A percentile compares a stretch with the other conserved stretches of the same genome.
These are phyloP conservation scores for Trypethelium eluteriae DNA, from an alignment of 495 filamentous ascomycete genomes.

Conservation along the genomic window DNA sequence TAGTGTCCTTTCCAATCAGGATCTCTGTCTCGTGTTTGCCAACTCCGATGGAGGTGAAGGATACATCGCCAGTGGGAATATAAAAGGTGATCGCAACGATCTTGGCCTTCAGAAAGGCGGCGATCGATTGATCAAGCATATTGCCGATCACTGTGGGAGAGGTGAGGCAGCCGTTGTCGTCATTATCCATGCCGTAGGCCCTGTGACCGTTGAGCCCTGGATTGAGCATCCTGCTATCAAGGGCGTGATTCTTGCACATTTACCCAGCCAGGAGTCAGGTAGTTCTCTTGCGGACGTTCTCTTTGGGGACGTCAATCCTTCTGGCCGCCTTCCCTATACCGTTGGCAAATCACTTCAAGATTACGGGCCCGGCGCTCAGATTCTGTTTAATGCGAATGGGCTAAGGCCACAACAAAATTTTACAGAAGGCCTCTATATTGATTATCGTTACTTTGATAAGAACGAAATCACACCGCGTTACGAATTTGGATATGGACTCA, in stretches of 20 bases:
- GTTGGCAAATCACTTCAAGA: conserved; percentile 73
- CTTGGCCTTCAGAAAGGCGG: conserved; percentile 71
- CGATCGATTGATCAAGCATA: conserved; percentile 60
- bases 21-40: conserved; percentile 59
- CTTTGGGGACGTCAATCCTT: conserved; percentile 78
- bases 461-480: conserved; percentile 57
- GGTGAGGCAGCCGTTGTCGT: conserved; percentile 68
- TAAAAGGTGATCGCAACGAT: conserved; percentile 77
- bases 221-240: conserved; percentile 72
- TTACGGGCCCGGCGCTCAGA: conserved; percentile 70
- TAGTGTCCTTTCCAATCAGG: conserved; percentile 44
- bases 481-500: conserved; percentile 72
- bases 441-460: conserved; percentile 88
- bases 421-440: conserved; percentile 72
- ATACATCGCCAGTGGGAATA: conserved; percentile 52
- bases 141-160: conserved; percentile 61
- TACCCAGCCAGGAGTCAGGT: conserved; percentile 87
- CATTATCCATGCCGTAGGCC: conserved; percentile 84
- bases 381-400: conserved; percentile 67
- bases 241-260: conserved; percentile 74
- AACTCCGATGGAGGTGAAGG: conserved; percentile 59
- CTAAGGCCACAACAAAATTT: conserved; percentile 79
- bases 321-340: conserved; percentile 82
- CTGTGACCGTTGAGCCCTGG: conserved; percentile 78
- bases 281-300: conserved; percentile 77